phyloP scores from a whole-genome alignment of 1,284 basidiomycete genomes.

The Paramarasmius palmivorus region DNA sequence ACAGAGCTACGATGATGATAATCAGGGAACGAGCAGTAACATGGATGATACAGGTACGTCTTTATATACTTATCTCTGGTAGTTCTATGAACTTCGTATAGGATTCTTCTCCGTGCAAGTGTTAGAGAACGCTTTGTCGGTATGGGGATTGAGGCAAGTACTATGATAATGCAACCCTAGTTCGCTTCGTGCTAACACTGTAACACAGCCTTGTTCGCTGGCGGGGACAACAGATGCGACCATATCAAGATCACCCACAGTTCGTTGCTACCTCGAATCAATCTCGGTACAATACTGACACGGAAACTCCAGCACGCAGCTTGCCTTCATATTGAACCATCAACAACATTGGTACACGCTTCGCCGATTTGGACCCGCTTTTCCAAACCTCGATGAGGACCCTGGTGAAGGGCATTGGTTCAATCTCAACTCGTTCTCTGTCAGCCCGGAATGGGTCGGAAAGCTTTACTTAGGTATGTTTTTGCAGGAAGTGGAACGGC shows the following conservation, averaged over 20 bases:
- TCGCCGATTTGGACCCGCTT: slow-evolving; percentile 72
- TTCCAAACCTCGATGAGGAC: slow-evolving; percentile 41
- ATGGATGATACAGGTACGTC: slow-evolving; percentile 85
- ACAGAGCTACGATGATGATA: slow-evolving; percentile 52
- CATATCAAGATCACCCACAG: slow-evolving; percentile 80
- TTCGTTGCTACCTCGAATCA: slow-evolving; percentile 35
- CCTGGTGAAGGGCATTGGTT: slow-evolving; percentile 78
- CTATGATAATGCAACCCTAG: slow-evolving; percentile 8
- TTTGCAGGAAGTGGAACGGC: slow-evolving; percentile 82
- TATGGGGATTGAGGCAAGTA: slow-evolving; percentile 78
- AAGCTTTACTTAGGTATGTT: slow-evolving; percentile 85
- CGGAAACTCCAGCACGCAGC: slow-evolving; percentile 59
- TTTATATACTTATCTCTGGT: not conserved
- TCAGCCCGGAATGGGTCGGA: slow-evolving; percentile 79
- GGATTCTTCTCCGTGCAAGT: slow-evolving; percentile 90
- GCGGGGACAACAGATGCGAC: slow-evolving; percentile 81
- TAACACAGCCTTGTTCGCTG: slow-evolving; percentile 70
- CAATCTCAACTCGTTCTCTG: slow-evolving; percentile 83
- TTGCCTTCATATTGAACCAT: slow-evolving; percentile 88
- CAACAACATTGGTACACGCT: slow-evolving; percentile 89
- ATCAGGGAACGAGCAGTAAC: slow-evolving; percentile 61
- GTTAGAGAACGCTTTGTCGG: slow-evolving; percentile 76
- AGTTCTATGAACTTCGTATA: slow-evolving; percentile 22
- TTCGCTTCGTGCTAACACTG: slow-evolving; percentile 11
- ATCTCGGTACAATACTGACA: slow-evolving; percentile 7